These are phyloP conservation scores for Globisporangium irregulare DNA, from an alignment of 352 stramenopile genomes.

Conservation along the genomic window DNA sequence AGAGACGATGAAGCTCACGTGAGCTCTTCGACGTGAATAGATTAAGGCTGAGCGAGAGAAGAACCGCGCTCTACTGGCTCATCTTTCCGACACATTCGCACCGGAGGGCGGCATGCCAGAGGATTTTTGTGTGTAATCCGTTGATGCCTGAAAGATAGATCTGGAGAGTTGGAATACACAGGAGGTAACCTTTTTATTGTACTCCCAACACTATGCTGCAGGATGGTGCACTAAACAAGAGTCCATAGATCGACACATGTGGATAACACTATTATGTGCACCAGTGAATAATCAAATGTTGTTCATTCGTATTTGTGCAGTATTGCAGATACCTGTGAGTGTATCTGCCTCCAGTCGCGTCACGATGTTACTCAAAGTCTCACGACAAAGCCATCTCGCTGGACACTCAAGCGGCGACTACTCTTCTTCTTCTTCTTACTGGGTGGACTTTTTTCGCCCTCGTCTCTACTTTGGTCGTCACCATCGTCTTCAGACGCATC, in stretches of 20 bases:
- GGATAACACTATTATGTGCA: neutral
- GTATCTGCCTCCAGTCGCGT: no score
- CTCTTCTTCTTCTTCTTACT: slow-evolving; percentile 14
- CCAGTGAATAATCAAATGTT: neutral
- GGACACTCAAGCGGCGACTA: slow-evolving; percentile 12
- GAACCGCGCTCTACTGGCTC: neutral
- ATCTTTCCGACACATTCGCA: neutral
- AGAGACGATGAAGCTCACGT: neutral
- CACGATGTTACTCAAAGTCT: slow-evolving; percentile 6
- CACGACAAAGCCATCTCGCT: slow-evolving; percentile 16
- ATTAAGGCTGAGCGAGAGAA: neutral
- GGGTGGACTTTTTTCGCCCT: neutral
- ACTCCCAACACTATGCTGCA: neutral
- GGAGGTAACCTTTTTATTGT: neutral
- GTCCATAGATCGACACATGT: neutral
- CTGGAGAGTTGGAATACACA: neutral
- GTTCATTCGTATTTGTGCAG: neutral
- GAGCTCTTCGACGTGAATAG: neutral
- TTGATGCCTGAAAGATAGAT: neutral
- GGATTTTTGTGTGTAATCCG: neutral
- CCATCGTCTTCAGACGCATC: neutral
- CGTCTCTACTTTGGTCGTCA: neutral
- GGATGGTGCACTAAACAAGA: neutral
- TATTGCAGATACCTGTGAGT: no score
- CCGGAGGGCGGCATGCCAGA: neutral